phyloP scores from a whole-genome alignment of 441 rosid genomes.

The Metrosideros polymorpha region DNA sequence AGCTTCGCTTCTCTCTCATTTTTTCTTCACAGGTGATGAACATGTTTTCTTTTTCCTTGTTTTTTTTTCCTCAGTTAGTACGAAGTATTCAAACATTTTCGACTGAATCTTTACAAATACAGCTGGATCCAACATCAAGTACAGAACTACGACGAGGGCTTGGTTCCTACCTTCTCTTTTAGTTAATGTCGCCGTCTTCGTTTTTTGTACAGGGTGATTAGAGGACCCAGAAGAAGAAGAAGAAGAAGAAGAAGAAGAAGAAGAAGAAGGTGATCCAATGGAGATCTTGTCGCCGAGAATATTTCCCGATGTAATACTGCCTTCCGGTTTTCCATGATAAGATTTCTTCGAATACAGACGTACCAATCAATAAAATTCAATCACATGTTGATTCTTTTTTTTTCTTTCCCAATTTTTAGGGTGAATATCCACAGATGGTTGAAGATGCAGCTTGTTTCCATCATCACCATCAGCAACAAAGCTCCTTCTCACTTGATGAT shows the following conservation, averaged over 20 bases:
- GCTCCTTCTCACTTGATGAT: neutral
- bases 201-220: neutral
- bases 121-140: neutral
- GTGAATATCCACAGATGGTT: neutral
- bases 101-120: neutral
- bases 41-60: neutral
- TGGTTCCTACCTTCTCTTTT: neutral
- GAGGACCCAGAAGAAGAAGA: neutral
- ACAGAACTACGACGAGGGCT: neutral
- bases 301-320: slow-evolving; percentile 22
- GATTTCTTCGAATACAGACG: neutral
- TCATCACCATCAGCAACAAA: neutral
- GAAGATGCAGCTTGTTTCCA: neutral
- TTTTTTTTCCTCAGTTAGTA: neutral
- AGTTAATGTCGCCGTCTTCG: neutral
- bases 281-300: slow-evolving; percentile 24
- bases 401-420: neutral
- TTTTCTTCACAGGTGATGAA: neutral
- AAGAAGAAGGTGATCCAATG: slow-evolving; percentile 2
- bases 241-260: neutral
- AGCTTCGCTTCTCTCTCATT: neutral
- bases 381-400: neutral
- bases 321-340: neutral
- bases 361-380: neutral
- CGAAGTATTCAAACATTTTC: neutral